phyloP scores from a whole-genome alignment of 2,329 filamentous ascomycete genomes.

The Botrytis elliptica region DNA sequence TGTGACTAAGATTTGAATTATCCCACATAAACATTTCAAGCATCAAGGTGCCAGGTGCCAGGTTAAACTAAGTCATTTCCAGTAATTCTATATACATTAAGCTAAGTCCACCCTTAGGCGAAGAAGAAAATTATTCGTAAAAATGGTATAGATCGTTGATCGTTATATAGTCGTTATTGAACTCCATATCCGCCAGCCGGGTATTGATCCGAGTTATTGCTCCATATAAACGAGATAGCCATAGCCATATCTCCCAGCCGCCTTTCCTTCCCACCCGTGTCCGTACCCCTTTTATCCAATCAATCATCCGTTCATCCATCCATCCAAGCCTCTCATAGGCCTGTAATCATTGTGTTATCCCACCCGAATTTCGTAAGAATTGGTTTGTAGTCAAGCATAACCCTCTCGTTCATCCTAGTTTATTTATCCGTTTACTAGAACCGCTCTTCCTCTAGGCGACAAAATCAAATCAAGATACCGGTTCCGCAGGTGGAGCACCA shows the following conservation, averaged over 20 bases:
- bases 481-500: slow-evolving; percentile 35
- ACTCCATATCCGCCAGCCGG: slow-evolving; percentile 5
- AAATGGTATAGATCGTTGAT: slow-evolving; percentile 3
- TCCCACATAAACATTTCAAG: not conserved
- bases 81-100: slow-evolving; percentile 2
- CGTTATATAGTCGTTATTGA: slow-evolving; percentile 1
- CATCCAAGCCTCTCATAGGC: not conserved
- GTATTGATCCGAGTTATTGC: slow-evolving; percentile 13
- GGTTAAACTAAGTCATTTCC: not conserved
- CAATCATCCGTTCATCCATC: not conserved
- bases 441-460: not conserved
- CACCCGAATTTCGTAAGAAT: too few relatives aligned
- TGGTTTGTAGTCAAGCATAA: not conserved
- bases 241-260: not conserved
- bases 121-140: not conserved
- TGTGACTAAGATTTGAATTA: not conserved
- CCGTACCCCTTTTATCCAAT: not conserved
- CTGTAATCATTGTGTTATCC: not conserved
- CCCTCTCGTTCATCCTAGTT: not conserved
- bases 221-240: not conserved
- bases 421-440: not conserved
- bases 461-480: slow-evolving; percentile 26
- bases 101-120: not conserved
- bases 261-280: not conserved
- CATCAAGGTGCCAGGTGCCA: not conserved